Conservation (phyloP, 2,329 filamentous ascomycete genomes). For the Thielaviopsis populi region DNA sequence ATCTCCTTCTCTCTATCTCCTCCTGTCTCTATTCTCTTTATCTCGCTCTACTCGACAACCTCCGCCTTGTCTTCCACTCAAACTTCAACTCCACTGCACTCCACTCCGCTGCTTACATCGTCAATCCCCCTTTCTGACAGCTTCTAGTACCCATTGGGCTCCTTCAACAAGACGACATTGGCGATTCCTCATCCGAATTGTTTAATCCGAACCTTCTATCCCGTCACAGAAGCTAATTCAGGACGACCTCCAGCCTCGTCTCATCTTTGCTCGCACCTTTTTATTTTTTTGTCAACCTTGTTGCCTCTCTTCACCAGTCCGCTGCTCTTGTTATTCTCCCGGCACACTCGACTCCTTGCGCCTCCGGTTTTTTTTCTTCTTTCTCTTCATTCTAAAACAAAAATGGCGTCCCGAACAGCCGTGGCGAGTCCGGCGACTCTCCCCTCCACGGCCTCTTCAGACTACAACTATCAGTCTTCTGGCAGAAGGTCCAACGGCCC, state of each 20-base stretch:
- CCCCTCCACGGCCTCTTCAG: conserved; percentile 23
- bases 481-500: conserved; percentile 47
- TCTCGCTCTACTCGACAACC: too few relatives aligned
- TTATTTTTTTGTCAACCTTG: conserved; percentile 8
- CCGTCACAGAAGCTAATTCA: too few relatives aligned
- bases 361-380: background rate
- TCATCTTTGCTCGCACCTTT: conserved; percentile 5
- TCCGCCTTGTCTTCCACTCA: too few relatives aligned
- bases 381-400: background rate
- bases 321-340: background rate
- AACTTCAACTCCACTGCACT: too few relatives aligned
- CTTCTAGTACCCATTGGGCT: too few relatives aligned
- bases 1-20: too few relatives aligned
- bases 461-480: conserved; percentile 29
- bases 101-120: too few relatives aligned
- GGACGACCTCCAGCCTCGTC: background rate
- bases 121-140: too few relatives aligned
- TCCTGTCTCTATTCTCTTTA: too few relatives aligned
- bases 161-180: background rate
- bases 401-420: conserved; percentile 34
- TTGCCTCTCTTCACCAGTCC: background rate
- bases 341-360: background rate
- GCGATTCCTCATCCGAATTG: background rate
- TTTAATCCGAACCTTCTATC: too few relatives aligned
- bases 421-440: conserved; percentile 30